Evolutionary conservation across 768 basidiomycete genomes (phyloP), one percentile per base, ranked within the genome.

Genomic region (Tylopilus felleus): DNA sequence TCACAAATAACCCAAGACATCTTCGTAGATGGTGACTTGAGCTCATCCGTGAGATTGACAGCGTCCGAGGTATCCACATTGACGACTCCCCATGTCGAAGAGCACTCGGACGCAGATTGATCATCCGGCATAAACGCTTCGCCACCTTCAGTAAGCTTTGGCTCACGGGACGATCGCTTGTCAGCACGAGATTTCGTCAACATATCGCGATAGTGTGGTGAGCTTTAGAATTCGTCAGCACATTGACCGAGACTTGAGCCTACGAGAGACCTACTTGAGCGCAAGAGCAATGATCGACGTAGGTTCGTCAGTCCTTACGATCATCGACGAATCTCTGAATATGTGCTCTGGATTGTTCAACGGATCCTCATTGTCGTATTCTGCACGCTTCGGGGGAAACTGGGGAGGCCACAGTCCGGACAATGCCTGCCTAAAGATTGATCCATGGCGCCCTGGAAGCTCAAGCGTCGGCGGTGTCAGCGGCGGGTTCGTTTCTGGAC

Each of bases 201-300:
- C 82, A 90, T 84, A 8, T 93, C 89, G 23, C 88, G 82, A 65
- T 93, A 91, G 61, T 86, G 85, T 2, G 86, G 83, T 3, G 91
- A 93, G 59, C 91, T 93, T 27, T 3, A 52, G 40, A 43, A 44
- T 23, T 10, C 2, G 14, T 64, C 27, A 63, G 57, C 8, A 33
- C 49, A 43, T 52, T n/a, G 17, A 13, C 19, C 41, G 36, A 28
- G 16, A 45, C 39, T 3, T 29, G 21, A 36, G 49, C 19, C 21
- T n/a, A 28, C 14, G 46, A 47, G 16, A 40, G 8, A 71, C 83
- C 63, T 63, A 93, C 92, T 88, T 91, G 46, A 99, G 73, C 6
- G 93, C 92, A 52, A 98, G 84, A 8, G 97, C 95, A 59, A 98
- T 94, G 64, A 98, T 97, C 17, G 96, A 98, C 0, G 95, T 97